Base-by-base conservation (phyloP, 1,284 basidiomycete genomes). In the Puccinia horiana region DNA sequence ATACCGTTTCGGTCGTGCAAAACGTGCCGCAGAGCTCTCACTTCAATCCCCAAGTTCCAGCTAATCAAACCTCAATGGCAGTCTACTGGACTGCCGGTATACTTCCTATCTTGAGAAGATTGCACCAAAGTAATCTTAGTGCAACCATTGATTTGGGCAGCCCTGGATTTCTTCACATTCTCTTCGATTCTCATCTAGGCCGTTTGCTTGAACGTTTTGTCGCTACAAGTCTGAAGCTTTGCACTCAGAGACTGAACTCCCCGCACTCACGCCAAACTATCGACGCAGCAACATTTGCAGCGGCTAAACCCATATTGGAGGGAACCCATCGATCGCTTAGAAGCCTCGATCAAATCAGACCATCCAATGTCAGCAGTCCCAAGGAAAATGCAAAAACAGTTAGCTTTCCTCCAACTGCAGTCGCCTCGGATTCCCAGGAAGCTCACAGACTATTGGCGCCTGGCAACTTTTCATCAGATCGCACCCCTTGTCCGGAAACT, bases 71-170 rank as follows among this genome's bases (percentile, higher is more conserved):
- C n/a, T 56, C 80, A 4, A 32, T 61, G 11, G 58, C 80, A 44
- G 63, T 70, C 12, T 82, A 82, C 35, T 82, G 80, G 80, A 56
- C 72, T 26, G 56, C 40, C 23, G 80, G 80, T n/a, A 47, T 82
- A 37, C 54, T 82, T 35, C 80, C 80, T 40, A 70, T 82, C n/a
- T 35, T 75, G 18, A 74, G 73, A 69, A 32, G 61, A 56, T 69
- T 82, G 9, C 80, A 82, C 29, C 72, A 76, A 70, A 65, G 70
- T 40, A 82, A 82, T 76, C 73, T 82, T 20, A 82, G 80, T 56
- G 52, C 56, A 26, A 40, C 44, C 14, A 76, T 82, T 18, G 80
- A 82, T 49, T 58, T 82, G 35, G 80, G 80, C 29, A 82, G 73
- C 40, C 73, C 58, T 20, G 73, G 80, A 18, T 82, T 82, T 23